Base-by-base conservation (phyloP, 2,329 filamentous ascomycete species). In the Calonectria hongkongensis region DNA sequence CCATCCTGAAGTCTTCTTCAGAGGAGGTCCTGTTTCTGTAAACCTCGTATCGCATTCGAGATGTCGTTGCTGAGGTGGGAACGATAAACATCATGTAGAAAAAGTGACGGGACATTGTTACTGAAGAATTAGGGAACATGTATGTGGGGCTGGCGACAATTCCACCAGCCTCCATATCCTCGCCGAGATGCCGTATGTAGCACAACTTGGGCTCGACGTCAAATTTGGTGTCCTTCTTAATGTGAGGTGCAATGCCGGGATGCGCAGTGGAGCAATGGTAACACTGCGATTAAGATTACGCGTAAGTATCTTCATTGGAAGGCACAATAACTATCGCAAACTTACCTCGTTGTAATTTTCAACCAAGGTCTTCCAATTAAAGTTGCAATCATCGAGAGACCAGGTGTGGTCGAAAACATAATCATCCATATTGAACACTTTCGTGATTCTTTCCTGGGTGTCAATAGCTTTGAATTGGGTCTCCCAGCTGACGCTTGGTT, bases 281-380 rank as follows among this genome's bases (percentile, higher is more conserved):
- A n/a, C 64, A 71, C 64, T 71, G 25, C 1, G 39, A 39, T 2
- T 28, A 21, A 39, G 2, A 1, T 8, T 18, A 7, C 27, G 48
- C 8, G 25, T 66, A 18, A 70, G 68, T 16, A 30, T 21, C 28
- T 13, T 41, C 4, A 6, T 7, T 18, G 47, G 4, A 43, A 43
- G 3, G 5, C 12, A 28, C 5, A 4, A 8, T 2, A 4, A 8
- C 3, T 18, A 13, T 2, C 5, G 10, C 10, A 21, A 36, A 9
- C 63, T 33, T 48, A 68, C 69, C 47, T 68, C 69, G n/a, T 71
- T 71, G 47, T 71, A 71, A 54, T 71, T 71, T 25, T 71, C 69
- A 18, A 66, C 69, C 28, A 68, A 21, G 1, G 65, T 66, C 47
- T 71, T 71, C 69, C 69, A 71, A 28, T 71, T 68, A 30, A 67